Base-by-base conservation (phyloP, 345 rosid genomes). In the Populus alba region DNA sequence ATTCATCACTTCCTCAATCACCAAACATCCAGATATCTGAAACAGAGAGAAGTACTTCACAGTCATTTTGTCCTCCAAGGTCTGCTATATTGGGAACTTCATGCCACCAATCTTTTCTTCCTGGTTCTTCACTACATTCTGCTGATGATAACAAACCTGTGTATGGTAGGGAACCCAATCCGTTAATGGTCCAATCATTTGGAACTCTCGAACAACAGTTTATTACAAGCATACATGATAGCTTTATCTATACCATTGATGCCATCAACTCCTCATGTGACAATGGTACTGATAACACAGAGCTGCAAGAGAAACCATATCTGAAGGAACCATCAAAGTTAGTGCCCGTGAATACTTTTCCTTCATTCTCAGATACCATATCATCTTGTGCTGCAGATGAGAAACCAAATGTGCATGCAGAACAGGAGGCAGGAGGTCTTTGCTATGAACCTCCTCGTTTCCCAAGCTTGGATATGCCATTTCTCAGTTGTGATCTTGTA, bases 391-490 rank as follows among this genome's bases (percentile, higher is more conserved):
- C 87, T 51, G 78, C 65, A 49, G 88, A 81, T 43, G 90, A 82
- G 37, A 86, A 82, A 69, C 79, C 77, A 76, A 81, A 74, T 53
- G 71, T 74, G 59, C 71, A 80, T 41, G 47, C 78, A 76, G 85
- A 86, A 73, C 88, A 85, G 72, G 89, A 88, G 81, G 74, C 86
- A 73, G 97, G 98, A 76, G 79, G 93, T 78, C 90, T 96, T 45
- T 96, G 92, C 77, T 96, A 96, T 73, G 98, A 96, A 83, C 99
- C 99, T 86, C 99, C 99, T 73, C 93, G 99, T 72, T 96, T 94
- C 83, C 95, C 98, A 73, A 86, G 97, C 84, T 85, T 94, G 86
- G 99, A 96, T 72, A 82, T 96, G 75, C 99, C 99, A 5, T 94
- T 94, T 81, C 87, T 94, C 78, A 96, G 97, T 86, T 94, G 99